Conservation (phyloP, 2,329 filamentous ascomycete species). For the Furcasterigmium furcatum region DNA sequence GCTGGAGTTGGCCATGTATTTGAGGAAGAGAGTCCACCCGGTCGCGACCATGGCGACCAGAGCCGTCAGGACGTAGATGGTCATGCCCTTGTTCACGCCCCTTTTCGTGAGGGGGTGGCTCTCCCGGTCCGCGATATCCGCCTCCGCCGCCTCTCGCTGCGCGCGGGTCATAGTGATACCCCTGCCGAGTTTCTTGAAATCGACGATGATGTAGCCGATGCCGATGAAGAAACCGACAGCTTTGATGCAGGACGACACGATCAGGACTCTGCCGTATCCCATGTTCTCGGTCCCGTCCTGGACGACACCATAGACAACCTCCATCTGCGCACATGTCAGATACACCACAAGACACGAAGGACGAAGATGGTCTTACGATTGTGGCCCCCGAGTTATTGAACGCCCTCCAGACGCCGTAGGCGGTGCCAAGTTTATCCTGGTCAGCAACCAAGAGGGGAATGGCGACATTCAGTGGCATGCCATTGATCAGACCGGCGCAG, state of each 20-base stretch:
- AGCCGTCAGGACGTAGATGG: constrained; percentile 6
- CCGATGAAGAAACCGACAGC: constrained; percentile 14
- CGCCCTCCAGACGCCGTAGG: constrained; percentile 16
- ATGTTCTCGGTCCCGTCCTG: constrained; percentile 15
- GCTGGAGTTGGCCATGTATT: no score
- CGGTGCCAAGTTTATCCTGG: constrained; percentile 17
- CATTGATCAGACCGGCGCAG: constrained; percentile 16
- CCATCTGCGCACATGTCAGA: constrained; percentile 16
- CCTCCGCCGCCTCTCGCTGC: constrained; percentile 12
- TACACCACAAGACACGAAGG: neutral
- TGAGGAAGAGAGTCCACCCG: constrained; percentile 14
- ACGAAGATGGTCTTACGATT: constrained; percentile 17
- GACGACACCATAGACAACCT: constrained; percentile 17
- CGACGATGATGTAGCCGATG: constrained; percentile 14
- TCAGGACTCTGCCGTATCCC: constrained; percentile 14
- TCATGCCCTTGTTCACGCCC: constrained; percentile 7
- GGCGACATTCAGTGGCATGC: constrained; percentile 16
- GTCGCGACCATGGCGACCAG: constrained; percentile 14
- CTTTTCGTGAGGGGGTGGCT: constrained; percentile 14
- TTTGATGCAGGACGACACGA: constrained; percentile 14
- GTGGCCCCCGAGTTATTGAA: constrained; percentile 18
- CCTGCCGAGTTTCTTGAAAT: constrained; percentile 13
- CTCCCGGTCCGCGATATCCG: constrained; percentile 11
- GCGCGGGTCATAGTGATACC: constrained; percentile 16
- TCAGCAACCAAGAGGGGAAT: constrained; percentile 18